Conservation (phyloP, 208 protist species). For the Wallacemonas sp. region DNA sequence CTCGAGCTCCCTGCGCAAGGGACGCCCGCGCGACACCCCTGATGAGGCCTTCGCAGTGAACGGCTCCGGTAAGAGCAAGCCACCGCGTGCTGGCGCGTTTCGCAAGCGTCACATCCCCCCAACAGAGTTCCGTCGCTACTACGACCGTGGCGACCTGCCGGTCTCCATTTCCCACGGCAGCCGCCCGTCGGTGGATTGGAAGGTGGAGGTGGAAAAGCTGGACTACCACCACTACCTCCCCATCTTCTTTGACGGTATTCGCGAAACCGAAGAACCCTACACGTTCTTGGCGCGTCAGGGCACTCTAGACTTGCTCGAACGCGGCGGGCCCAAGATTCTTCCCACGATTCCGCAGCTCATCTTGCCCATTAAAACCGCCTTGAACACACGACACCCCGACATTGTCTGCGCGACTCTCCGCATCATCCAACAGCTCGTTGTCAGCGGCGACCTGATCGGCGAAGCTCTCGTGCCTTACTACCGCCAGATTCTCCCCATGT, state of each 20-base stretch:
- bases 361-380: constrained; percentile 98
- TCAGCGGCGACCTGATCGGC: constrained; percentile 95
- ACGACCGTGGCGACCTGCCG: constrained; percentile 98
- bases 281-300: constrained; percentile 97
- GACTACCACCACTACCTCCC: constrained; percentile 99
- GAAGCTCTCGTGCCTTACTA: constrained; percentile 99
- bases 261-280: constrained; percentile 98
- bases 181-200: constrained; percentile 93
- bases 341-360: constrained; percentile 99
- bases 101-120: constrained; percentile 73
- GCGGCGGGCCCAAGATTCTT: constrained; percentile 96
- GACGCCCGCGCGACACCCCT: constrained; percentile 50
- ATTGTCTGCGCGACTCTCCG: constrained; percentile 97
- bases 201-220: constrained; percentile 97
- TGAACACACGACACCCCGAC: constrained; percentile 98
- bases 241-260: constrained; percentile 99
- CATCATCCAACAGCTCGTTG: constrained; percentile 97
- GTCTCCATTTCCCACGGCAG: constrained; percentile 94
- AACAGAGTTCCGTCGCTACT: constrained; percentile 98
- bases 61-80: constrained; percentile 72
- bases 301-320: constrained; percentile 93
- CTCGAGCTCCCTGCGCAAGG: constrained; percentile 86
- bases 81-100: constrained; percentile 89
- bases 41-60: constrained; percentile 80
- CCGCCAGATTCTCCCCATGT: constrained; percentile 98